Evolutionary conservation across 1,284 basidiomycete genomes (phyloP), one percentile per base, ranked within the genome.

Genomic region (Moniliella sp.): DNA sequence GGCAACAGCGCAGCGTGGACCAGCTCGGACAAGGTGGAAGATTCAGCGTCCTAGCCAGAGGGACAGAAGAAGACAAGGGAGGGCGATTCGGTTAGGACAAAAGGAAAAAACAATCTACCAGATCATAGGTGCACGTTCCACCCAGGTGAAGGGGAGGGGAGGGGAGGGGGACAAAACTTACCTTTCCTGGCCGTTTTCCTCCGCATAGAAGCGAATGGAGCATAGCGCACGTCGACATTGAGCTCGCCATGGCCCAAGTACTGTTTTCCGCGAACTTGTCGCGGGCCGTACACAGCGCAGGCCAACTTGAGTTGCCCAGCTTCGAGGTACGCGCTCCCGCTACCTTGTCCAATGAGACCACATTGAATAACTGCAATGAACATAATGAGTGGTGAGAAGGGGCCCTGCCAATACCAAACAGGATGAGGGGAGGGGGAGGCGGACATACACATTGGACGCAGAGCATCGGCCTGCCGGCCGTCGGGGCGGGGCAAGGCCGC

Each of bases 191-290:
- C 11, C 76, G 74, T 50, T 76, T 69, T 40, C n/a, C 88, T 67
- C 16, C 68, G 67, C 16, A 66, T 63, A 45, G 74, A 79, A 4
- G 86, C 79, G 61, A 91, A 97, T 0, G 91, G 88, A 1, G 88
- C 72, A 56, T 88, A 93, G 62, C 94, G 93, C 39, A 93, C 78
- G 61, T 94, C 84, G 2, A 97, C 79, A 41, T 84, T 93, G 35
- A 97, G 64, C 37, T 73, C 73, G 13, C n/a, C 28, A 21, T 32
- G 19, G 9, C 31, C 31, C 12, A 21, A 25, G 31, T 32, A 32
- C 31, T 32, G 31, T 32, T 25, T 14, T n/a, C 31, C 31, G 12
- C 31, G 31, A 7, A 32, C 25, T 17, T 32, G 31, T 3, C 31
- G 19, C 5, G 31, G 31, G 9, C 31, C 31, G 15, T 32, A 32